These are phyloP conservation scores for Penicillium vulpinum DNA, from an alignment of 2,329 filamentous ascomycete genomes.

Conservation along the genomic window DNA sequence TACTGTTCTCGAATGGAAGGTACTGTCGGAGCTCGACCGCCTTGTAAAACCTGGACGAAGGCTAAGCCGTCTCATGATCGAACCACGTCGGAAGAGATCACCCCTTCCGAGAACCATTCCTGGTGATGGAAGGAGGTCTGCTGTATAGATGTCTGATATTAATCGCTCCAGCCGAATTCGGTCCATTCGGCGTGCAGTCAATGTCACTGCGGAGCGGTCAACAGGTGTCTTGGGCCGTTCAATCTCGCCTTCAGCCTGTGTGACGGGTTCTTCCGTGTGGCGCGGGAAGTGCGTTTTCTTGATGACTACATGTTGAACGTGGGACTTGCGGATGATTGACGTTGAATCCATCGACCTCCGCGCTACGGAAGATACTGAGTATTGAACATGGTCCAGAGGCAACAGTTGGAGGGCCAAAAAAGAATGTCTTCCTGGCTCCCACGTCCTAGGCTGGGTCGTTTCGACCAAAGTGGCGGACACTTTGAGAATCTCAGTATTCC, in stretches of 20 bases:
- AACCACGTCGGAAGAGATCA: slow-evolving; percentile 72
- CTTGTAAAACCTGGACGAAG: slow-evolving; percentile 74
- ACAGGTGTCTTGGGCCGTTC: slow-evolving; percentile 79
- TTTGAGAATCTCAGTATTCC: slow-evolving; percentile 68
- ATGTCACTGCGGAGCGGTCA: slow-evolving; percentile 66
- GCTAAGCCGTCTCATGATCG: slow-evolving; percentile 84
- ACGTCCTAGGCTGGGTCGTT: slow-evolving; percentile 49
- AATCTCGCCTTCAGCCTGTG: slow-evolving; percentile 55
- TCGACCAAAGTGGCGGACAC: slow-evolving; percentile 53
- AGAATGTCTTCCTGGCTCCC: slow-evolving; percentile 30
- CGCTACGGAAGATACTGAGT: slow-evolving; percentile 63
- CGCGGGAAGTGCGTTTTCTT: slow-evolving; percentile 76
- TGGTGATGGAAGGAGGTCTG: slow-evolving; percentile 76
- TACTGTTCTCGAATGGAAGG: slow-evolving; percentile 17
- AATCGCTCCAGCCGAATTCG: slow-evolving; percentile 73
- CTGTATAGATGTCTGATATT: slow-evolving; percentile 79
- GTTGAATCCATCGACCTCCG: slow-evolving; percentile 69
- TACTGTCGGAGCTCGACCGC: slow-evolving; percentile 61
- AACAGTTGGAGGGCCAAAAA: slow-evolving; percentile 68
- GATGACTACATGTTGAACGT: slow-evolving; percentile 75
- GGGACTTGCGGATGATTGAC: slow-evolving; percentile 69
- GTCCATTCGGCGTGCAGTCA: slow-evolving; percentile 73
- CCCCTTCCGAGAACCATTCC: slow-evolving; percentile 69
- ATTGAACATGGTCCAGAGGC: slow-evolving; percentile 72
- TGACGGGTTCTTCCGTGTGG: slow-evolving; percentile 51